Base-by-base conservation (phyloP, 805 yeast genomes). In the Teunomyces kruisii region DNA sequence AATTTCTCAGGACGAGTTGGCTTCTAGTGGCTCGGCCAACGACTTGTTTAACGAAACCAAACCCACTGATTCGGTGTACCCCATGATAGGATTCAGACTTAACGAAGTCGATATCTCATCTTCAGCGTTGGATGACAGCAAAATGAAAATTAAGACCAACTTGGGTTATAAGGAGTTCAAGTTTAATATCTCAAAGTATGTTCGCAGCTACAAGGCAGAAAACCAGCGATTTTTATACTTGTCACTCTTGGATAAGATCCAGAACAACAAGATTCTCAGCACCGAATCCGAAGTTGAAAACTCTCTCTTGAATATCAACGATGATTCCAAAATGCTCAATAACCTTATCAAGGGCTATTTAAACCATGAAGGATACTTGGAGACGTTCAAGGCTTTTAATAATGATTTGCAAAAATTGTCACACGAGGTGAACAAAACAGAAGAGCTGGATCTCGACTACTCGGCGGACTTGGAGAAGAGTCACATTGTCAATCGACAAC, bases 131-230 rank as follows among this genome's bases (percentile, higher is more conserved):
- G 48, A 45, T 3, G 30, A 55, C 1, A 49, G 62, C 3, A 54
- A 47, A 24, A 46, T 58, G 4, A 48, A 48, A 22, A 64, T 83
- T 4, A 57, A 57, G 9, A 73, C 84, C 3, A 84, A 85, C 54
- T 81, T 84, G 40, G 84, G 84, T 2, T 63, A 68, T 43, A 62
- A 70, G 43, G 82, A 78, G 42, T 86, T 86, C 59, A 65, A 70
- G 42, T 86, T 77, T 55, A 86, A 86, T 57, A 81, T 86, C 47
- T 69, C 72, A 33, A 71, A 74, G 32, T 81, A 82, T 58, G 74
- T 80, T 31, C 62, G 67, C 19, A 62, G 62, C 9, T 71, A 75
- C 63, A 83, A 81, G 51, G 14, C 42, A 16, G 30, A 27, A 13
- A 39, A 30, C 31, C 56, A 58, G 29, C 54, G 51, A 27, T 52